Conservation (phyloP, 345 rosid species). For the Punica granatum region DNA sequence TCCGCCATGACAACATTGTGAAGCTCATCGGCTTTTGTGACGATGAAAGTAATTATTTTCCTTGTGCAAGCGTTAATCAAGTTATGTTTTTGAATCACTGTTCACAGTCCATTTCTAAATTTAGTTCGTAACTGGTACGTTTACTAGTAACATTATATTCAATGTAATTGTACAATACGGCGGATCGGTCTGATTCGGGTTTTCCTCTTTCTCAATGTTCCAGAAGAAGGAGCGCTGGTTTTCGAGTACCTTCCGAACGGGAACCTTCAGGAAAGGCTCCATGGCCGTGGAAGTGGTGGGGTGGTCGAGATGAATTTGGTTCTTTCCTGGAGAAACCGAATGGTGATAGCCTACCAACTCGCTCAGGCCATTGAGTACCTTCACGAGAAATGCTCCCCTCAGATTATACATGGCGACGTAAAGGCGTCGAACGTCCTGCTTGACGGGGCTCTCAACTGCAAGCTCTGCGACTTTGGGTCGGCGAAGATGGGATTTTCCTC, state of each 20-base stretch:
- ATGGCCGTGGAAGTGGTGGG: constrained; percentile 15
- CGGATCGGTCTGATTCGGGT: neutral
- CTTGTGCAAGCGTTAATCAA: too few species aligned
- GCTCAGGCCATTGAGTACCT: constrained; percentile 69
- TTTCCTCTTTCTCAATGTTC: neutral
- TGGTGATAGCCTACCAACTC: constrained; percentile 56
- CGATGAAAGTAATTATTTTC: constrained; percentile 49
- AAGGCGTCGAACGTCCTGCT: constrained; percentile 73
- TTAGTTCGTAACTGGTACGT: too few species aligned
- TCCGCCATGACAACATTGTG: constrained; percentile 63
- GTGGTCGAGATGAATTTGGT: constrained; percentile 2
- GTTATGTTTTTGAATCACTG: too few species aligned
- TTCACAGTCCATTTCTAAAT: neutral
- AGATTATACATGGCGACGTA: constrained; percentile 76
- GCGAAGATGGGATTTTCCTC: constrained; percentile 86
- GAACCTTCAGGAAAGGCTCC: constrained; percentile 65
- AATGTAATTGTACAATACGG: too few species aligned
- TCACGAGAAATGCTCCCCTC: constrained; percentile 66
- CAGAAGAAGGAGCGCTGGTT: constrained; percentile 72
- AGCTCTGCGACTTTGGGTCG: constrained; percentile 84
- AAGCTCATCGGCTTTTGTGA: constrained; percentile 70
- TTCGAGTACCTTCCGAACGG: constrained; percentile 66
- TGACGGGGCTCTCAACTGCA: constrained; percentile 56
- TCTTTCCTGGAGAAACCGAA: constrained; percentile 58
- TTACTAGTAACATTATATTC: too few species aligned